Percentiles rank a stretch among this genome's conserved stretches.
Conservation (phyloP, 1,139 yeast genomes). For the Neolecta irregularis region DNA sequence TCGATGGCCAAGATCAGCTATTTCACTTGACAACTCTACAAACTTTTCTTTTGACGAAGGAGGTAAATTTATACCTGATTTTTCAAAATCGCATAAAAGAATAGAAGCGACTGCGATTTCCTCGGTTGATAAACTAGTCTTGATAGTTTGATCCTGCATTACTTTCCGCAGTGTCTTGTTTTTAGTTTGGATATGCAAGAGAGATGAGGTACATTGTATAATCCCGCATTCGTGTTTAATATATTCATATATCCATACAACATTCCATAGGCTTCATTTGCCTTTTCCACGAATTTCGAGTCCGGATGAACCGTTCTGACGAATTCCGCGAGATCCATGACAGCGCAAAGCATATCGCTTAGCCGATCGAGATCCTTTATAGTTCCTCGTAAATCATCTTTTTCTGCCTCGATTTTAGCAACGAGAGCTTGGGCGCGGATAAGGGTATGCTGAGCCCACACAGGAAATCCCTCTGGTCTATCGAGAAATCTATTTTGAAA, state of each 20-base stretch:
- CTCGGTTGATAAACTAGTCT: too few species aligned
- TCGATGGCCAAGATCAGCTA: constrained; percentile 68
- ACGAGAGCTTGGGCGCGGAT: constrained; percentile 49
- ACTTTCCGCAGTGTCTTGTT: too few species aligned
- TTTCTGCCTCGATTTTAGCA: constrained; percentile 31
- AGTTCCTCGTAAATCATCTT: constrained; percentile 36
- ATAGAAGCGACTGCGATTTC: constrained; percentile 73
- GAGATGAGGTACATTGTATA: constrained; percentile 34
- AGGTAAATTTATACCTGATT: constrained; percentile 75
- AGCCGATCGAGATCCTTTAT: constrained; percentile 63
- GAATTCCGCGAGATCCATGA: constrained; percentile 86
- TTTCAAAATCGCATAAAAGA: constrained; percentile 68
- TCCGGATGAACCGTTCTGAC: constrained; percentile 73
- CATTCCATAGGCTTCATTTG: constrained; percentile 75
- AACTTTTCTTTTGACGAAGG: constrained; percentile 51
- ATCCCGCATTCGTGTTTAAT: constrained; percentile 66
- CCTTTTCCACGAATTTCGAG: constrained; percentile 53
- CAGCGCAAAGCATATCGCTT: constrained; percentile 80
- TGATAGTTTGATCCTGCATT: too few species aligned
- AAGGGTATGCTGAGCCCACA: constrained; percentile 52
- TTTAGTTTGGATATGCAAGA: background rate
- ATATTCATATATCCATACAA: constrained; percentile 92
- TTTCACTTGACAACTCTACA: constrained; percentile 64
- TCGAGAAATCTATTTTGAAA: constrained; percentile 56
- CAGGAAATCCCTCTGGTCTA: constrained; percentile 52